phyloP scores from a whole-genome alignment of 495 filamentous ascomycete species.

The Penicillium herquei region DNA sequence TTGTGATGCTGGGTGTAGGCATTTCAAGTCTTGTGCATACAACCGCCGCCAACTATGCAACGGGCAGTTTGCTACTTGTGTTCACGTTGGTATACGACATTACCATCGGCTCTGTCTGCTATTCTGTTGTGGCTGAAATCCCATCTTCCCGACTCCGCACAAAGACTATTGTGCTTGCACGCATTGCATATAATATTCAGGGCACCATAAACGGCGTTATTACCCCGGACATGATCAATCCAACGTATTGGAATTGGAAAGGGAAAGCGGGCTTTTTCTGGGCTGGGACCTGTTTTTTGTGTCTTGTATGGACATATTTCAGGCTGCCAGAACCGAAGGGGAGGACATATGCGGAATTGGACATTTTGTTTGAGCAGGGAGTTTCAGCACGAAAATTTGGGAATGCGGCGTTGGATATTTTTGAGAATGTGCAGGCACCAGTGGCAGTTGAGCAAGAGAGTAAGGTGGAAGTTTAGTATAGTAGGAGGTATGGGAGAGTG shows the following conservation, averaged over 20 bases:
- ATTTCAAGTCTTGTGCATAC: constrained; percentile 48
- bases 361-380: constrained; percentile 65
- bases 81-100: constrained; percentile 74
- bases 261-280: constrained; percentile 80
- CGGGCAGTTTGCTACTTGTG: constrained; percentile 66
- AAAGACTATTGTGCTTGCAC: constrained; percentile 70
- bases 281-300: constrained; percentile 69
- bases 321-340: constrained; percentile 70
- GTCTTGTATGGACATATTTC: constrained; percentile 72
- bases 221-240: constrained; percentile 75
- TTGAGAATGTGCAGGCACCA: background rate
- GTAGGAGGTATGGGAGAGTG: too few relatives aligned
- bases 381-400: constrained; percentile 69
- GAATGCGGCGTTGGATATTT: background rate
- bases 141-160: constrained; percentile 71
- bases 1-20: constrained; percentile 70
- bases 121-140: constrained; percentile 72
- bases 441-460: too few relatives aligned
- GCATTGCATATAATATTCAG: constrained; percentile 70
- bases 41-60: constrained; percentile 59
- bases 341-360: constrained; percentile 72
- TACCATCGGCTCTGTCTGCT: constrained; percentile 75
- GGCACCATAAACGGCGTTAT: constrained; percentile 67
- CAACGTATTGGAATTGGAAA: constrained; percentile 69
- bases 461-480: too few relatives aligned